Conservation (phyloP, 495 filamentous ascomycete species). For the Talaromyces nanjingensis region DNA sequence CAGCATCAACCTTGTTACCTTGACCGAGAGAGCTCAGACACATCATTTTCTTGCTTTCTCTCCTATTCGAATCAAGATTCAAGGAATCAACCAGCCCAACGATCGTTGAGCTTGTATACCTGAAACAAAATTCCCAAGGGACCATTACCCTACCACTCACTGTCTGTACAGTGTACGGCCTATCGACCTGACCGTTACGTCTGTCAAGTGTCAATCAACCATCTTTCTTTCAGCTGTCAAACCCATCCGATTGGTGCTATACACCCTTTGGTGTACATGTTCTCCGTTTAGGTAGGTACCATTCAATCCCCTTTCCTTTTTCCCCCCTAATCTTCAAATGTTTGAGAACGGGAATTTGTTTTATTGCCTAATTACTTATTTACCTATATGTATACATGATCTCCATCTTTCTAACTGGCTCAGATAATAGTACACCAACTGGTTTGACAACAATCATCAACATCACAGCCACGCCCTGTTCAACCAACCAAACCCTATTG, state of each 20-base stretch:
- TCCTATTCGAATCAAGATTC: neutral
- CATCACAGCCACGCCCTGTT: neutral
- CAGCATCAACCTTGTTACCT: neutral
- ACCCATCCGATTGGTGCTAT: neutral
- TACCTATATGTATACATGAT: neutral
- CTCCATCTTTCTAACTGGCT: neutral
- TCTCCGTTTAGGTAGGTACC: neutral
- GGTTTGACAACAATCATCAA: neutral
- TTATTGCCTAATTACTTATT: neutral
- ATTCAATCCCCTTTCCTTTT: neutral
- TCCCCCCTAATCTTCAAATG: neutral
- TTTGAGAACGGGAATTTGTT: neutral
- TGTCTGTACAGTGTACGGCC: neutral
- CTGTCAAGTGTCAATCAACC: neutral
- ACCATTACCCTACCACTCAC: neutral
- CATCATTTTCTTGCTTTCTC: too few relatives aligned
- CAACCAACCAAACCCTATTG: neutral
- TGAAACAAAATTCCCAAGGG: neutral
- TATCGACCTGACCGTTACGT: neutral
- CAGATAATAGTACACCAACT: neutral
- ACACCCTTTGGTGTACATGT: neutral
- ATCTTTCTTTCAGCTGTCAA: neutral
- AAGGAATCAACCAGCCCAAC: neutral
- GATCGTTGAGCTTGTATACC: neutral
- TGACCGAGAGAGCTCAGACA: neutral